A percentile compares a stretch with the other conserved stretches of the same genome.
Conservation (phyloP, 2,329 filamentous ascomycete species). For the Talaromyces sp. region DNA sequence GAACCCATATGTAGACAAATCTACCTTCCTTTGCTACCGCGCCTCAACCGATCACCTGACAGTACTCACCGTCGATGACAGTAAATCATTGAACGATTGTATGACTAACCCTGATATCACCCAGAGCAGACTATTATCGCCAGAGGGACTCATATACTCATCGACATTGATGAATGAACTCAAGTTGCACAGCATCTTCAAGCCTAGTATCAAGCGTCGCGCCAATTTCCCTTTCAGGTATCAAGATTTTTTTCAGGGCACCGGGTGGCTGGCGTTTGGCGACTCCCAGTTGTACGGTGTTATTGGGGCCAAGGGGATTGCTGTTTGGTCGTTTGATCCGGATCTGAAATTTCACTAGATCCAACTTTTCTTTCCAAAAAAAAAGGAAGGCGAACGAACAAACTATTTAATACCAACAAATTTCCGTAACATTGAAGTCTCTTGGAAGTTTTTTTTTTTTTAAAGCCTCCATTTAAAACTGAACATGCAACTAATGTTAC, state of each 20-base stretch:
- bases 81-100: accelerated
- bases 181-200: not conserved
- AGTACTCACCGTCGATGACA: not conserved
- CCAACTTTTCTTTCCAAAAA: too few relatives aligned
- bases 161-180: not conserved
- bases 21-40: not conserved
- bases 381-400: too few relatives aligned
- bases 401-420: too few relatives aligned
- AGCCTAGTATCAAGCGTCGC: not conserved
- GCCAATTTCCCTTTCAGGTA: not conserved
- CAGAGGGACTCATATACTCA: not conserved
- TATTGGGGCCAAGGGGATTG: not conserved
- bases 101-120: too few relatives aligned
- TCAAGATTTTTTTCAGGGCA: not conserved
- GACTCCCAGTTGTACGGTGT: constrained; percentile 1
- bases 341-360: not conserved
- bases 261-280: not conserved
- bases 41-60: not conserved
- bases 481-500: not conserved
- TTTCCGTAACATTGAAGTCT: too few relatives aligned
- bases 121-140: not conserved
- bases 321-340: not conserved
- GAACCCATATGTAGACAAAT: not conserved
- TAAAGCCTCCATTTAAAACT: not conserved
- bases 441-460: too few relatives aligned